A percentile compares a stretch with the other conserved stretches of the same genome.
These are phyloP conservation scores for Fusarium multiceps DNA, from an alignment of 2,329 filamentous ascomycete genomes.

Conservation along the genomic window DNA sequence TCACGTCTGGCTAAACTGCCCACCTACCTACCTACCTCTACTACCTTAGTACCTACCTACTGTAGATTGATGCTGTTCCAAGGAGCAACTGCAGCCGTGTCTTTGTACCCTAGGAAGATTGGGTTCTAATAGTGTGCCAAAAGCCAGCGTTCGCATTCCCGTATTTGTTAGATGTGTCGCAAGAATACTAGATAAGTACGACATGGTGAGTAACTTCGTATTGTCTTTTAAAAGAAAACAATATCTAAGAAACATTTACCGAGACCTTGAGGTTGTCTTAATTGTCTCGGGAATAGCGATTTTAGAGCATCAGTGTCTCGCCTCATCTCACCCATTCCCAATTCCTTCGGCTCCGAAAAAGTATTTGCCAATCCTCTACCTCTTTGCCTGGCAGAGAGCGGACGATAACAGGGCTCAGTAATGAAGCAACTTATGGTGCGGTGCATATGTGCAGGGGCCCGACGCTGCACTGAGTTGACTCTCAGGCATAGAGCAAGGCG, in stretches of 20 bases:
- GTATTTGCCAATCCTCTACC: background rate
- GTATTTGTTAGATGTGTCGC: background rate
- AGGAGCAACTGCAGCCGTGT: slow-evolving; percentile 1
- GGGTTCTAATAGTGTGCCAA: background rate
- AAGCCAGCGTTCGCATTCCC: background rate
- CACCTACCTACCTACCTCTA: background rate
- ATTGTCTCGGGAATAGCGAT: slow-evolving; percentile 38
- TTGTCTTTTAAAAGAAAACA: background rate
- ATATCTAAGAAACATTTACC: background rate
- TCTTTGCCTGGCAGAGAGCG: background rate
- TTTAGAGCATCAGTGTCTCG: slow-evolving; percentile 8
- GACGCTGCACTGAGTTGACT: background rate
- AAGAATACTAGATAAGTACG: background rate
- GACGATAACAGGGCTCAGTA: background rate
- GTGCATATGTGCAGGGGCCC: slow-evolving; percentile 4
- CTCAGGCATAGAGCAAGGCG: slow-evolving; percentile 32
- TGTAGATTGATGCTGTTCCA: background rate
- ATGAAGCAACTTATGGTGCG: background rate
- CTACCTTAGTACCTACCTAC: background rate
- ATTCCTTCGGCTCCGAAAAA: background rate
- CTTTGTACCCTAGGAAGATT: background rate
- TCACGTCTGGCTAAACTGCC: background rate
- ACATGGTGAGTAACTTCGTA: background rate
- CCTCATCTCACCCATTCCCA: background rate
- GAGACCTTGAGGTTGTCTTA: slow-evolving; percentile 10